Conservation (phyloP, 257 asterid genomes). For the Solanum pennellii region DNA sequence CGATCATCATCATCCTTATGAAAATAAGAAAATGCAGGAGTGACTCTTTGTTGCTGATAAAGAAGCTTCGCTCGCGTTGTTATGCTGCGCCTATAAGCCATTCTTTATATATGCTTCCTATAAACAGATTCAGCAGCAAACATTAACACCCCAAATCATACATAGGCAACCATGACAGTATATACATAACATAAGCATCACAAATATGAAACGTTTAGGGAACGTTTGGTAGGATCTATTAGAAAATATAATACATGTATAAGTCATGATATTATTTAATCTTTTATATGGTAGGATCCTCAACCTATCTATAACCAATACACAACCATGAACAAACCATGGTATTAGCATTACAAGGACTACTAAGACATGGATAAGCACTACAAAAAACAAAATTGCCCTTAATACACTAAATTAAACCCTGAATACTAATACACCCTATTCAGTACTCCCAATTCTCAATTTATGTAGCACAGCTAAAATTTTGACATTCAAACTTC, state of each 20-base stretch:
- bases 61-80: constrained; percentile 50
- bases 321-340: neutral
- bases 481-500: neutral
- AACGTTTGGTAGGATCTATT: neutral
- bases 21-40: constrained; percentile 43
- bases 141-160: neutral
- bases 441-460: neutral
- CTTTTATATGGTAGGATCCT: neutral
- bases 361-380: neutral
- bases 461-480: neutral
- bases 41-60: constrained; percentile 49
- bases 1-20: constrained; percentile 28
- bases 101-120: constrained; percentile 4
- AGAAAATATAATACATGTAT: neutral
- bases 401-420: neutral
- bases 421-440: neutral
- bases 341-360: neutral
- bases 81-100: constrained; percentile 73
- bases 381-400: neutral
- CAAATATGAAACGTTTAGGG: neutral
- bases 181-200: neutral
- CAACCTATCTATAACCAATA: neutral
- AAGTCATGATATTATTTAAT: neutral
- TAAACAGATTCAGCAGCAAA: neutral
- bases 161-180: neutral